A percentile compares a stretch with the other conserved stretches of the same genome.
These are phyloP conservation scores for Candida pseudoglaebosa DNA, from an alignment of 805 yeast species.

Conservation along the genomic window DNA sequence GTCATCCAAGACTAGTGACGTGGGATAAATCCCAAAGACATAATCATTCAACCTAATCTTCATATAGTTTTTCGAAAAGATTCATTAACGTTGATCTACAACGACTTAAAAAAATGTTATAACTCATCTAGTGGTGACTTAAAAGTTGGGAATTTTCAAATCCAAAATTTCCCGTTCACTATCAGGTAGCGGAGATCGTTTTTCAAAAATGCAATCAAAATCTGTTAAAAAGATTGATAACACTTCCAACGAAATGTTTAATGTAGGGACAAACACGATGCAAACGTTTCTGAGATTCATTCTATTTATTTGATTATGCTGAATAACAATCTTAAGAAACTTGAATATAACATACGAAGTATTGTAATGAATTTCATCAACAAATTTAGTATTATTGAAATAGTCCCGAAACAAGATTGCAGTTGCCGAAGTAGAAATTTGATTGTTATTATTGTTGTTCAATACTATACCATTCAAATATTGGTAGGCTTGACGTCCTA, in stretches of 20 bases:
- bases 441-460: constrained; percentile 11
- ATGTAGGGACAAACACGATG: constrained; percentile 79
- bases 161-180: constrained; percentile 47
- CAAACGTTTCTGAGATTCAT: constrained; percentile 80
- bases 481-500: constrained; percentile 47
- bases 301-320: constrained; percentile 60
- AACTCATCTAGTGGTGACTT: no score
- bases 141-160: constrained; percentile 48
- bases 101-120: no score
- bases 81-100: background rate
- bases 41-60: background rate
- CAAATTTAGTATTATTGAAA: constrained; percentile 25
- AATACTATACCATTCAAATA: constrained; percentile 23
- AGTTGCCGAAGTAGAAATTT: constrained; percentile 17
- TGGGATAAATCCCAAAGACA: no score
- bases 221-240: constrained; percentile 59
- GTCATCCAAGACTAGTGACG: no score
- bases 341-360: constrained; percentile 63
- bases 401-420: constrained; percentile 29
- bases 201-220: constrained; percentile 57
- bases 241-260: constrained; percentile 61
- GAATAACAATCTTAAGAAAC: constrained; percentile 61
- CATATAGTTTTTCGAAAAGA: no score
- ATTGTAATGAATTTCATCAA: constrained; percentile 57
- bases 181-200: constrained; percentile 40